A percentile compares a stretch with the other conserved stretches of the same genome.
Evolutionary conservation across 1,284 basidiomycete species (phyloP).

Genomic region (Cutaneotrichosporon cutaneum): DNA sequence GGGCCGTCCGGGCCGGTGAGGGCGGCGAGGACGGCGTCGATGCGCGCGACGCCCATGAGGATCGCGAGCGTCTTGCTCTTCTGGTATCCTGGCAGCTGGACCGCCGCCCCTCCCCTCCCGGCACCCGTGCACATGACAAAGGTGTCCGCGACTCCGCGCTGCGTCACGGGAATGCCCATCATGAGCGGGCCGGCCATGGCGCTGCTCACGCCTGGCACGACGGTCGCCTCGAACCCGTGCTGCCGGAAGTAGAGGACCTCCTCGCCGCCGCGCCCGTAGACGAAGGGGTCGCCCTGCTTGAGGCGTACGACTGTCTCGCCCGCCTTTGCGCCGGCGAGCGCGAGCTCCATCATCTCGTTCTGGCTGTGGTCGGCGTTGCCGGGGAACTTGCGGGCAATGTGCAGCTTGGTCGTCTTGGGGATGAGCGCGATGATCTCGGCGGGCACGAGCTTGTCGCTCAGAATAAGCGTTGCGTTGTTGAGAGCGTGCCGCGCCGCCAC

Average conservation of each 20-base stretch:
- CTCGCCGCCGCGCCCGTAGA: conserved; percentile 92
- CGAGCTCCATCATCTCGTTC: conserved; percentile 87
- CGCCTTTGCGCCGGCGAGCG: conserved; percentile 71
- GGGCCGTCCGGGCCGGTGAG: conserved; percentile 49
- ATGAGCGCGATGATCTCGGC: conserved; percentile 83
- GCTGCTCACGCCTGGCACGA: conserved; percentile 86
- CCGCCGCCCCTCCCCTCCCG: conserved; percentile 79
- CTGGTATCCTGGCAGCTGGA: conserved; percentile 81
- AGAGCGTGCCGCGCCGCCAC: conserved; percentile 79
- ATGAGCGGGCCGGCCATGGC: conserved; percentile 86
- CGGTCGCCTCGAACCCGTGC: conserved; percentile 75
- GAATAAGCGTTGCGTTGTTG: conserved; percentile 74
- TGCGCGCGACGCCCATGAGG: conserved; percentile 91
- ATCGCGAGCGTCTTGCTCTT: conserved; percentile 75
- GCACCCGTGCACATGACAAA: conserved; percentile 91
- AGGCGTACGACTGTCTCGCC: conserved; percentile 89
- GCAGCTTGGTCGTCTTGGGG: conserved; percentile 61
- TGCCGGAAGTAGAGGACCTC: conserved; percentile 88
- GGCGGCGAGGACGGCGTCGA: conserved; percentile 68
- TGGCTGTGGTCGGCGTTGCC: conserved; percentile 95
- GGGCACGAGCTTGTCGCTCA: conserved; percentile 97
- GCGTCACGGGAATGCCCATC: conserved; percentile 88
- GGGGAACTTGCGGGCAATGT: conserved; percentile 93
- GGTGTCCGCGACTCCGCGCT: conserved; percentile 87
- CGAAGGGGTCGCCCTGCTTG: conserved; percentile 94